Conservation (phyloP, 495 filamentous ascomycete genomes). For the Terfezia boudieri region DNA sequence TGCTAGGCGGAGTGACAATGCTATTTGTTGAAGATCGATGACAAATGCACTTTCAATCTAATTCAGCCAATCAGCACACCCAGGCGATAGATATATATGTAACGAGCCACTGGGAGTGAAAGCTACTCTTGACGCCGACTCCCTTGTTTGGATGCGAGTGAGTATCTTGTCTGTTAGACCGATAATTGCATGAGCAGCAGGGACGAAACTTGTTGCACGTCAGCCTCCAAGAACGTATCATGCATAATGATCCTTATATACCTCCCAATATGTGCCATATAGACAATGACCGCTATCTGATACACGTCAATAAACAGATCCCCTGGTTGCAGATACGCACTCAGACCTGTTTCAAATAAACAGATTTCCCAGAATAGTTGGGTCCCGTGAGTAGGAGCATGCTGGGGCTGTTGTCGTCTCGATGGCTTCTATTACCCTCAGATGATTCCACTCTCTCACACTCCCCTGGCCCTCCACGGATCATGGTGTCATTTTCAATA, state of each 20-base stretch:
- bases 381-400: slow-evolving; percentile 78
- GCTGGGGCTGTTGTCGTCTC: slow-evolving; percentile 28
- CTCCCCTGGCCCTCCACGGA: slow-evolving; percentile 39
- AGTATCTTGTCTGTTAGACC: slow-evolving; percentile 86
- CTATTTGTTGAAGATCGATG: slow-evolving; percentile 76
- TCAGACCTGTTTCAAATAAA: slow-evolving; percentile 67
- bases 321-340: too few species aligned
- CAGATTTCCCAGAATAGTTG: slow-evolving; percentile 89
- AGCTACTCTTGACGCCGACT: slow-evolving; percentile 50
- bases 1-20: slow-evolving; percentile 51
- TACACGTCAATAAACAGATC: too few species aligned
- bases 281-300: slow-evolving; percentile 61
- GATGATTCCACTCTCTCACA: neutral
- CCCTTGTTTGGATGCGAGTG: slow-evolving; percentile 66
- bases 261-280: slow-evolving; percentile 72
- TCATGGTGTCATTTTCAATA: slow-evolving; percentile 55
- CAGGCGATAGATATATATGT: neutral
- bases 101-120: neutral
- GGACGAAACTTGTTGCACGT: slow-evolving; percentile 40
- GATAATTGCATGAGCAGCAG: slow-evolving; percentile 53
- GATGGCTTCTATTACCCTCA: slow-evolving; percentile 3
- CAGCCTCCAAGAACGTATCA: neutral
- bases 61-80: neutral
- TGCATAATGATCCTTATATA: slow-evolving; percentile 15
- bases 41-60: slow-evolving; percentile 78